A percentile compares a stretch with the other conserved stretches of the same genome.
Conservation (phyloP, 176 grass and related monocot species). For the Zizania latifolia region DNA sequence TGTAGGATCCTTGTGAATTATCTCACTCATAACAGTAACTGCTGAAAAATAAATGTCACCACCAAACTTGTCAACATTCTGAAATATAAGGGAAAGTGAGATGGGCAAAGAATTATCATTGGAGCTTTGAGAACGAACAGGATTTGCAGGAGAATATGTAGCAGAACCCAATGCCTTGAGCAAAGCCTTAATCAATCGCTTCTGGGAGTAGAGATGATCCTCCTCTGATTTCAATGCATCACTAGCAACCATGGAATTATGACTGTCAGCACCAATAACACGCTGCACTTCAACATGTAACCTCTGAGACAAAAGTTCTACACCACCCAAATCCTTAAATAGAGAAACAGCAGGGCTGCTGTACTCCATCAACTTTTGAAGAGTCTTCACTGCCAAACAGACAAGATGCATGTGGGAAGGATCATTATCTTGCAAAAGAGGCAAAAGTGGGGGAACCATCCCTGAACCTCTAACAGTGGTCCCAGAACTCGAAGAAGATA, state of each 20-base stretch:
- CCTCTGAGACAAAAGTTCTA: conserved; percentile 76
- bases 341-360: conserved; percentile 85
- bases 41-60: conserved; percentile 98
- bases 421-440: conserved; percentile 86
- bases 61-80: conserved; percentile 79
- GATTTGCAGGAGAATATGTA: conserved; percentile 89
- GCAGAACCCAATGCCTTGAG: conserved; percentile 91
- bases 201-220: conserved; percentile 76
- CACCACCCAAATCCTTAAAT: conserved; percentile 95
- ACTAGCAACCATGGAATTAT: conserved; percentile 48
- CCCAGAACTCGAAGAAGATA: conserved; percentile 93
- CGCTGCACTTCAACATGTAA: conserved; percentile 81
- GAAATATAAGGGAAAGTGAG: conserved; percentile 91
- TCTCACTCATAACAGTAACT: conserved; percentile 98
- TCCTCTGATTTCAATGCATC: conserved; percentile 67
- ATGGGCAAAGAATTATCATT: conserved; percentile 75
- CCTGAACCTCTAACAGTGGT: conserved; percentile 80
- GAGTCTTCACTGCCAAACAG: conserved; percentile 83
- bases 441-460: conserved; percentile 82
- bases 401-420: conserved; percentile 77
- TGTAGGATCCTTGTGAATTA: conserved; percentile 97
- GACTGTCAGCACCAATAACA: conserved; percentile 58
- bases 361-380: conserved; percentile 97
- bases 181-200: conserved; percentile 86
- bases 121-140: conserved; percentile 57